Base-by-base conservation (phyloP, 768 basidiomycete species). In the Agrocybe pediades region DNA sequence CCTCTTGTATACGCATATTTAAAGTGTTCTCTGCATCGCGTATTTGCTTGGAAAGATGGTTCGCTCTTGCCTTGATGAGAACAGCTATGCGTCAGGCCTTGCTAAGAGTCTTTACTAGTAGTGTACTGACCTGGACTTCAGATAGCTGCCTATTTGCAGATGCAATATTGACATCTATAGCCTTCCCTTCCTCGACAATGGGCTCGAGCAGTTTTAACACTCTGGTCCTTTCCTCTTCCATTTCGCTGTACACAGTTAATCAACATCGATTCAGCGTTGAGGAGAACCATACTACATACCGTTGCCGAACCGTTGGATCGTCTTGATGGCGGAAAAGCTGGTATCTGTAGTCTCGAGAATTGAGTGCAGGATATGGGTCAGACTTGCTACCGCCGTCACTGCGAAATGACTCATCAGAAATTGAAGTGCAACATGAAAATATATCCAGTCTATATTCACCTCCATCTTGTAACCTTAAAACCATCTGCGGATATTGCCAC, bases 331-430 rank as follows among this genome's bases (percentile, higher is more conserved):
- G 42, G 25, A 44, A 44, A 15, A 46, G 23, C 17, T 46, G 26
- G 27, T 46, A 44, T 21, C 42, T 21, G 20, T 46, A 13, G 26
- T 46, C 46, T 15, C 17, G 17, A 29, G 25, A 15, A 11, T 19
- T 19, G 8, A 46, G 5, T 9, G 26, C 26, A 5, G 11, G 13
- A 15, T 25, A 46, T 27, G 26, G 23, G 11, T 46, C 46, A 2
- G 46, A 46, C 27, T 46, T 46, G 24, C 30, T 46, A 6, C 46
- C 46, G 17, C 46, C 46, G 19, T 46, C 46, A 15, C 46, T 46
- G 25, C 5, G n/a, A 46, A 26, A n/a, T 27, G 16, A 46, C 9
- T 24, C 27, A 26, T 9, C 16, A 42, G 20, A 21, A 23, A 25
- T 17, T 41, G 6, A 26, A 21, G 17, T 7, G 9, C 29, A 30